Conservation (phyloP, 2,329 filamentous ascomycete species). For the Beauveria brongniartii region DNA sequence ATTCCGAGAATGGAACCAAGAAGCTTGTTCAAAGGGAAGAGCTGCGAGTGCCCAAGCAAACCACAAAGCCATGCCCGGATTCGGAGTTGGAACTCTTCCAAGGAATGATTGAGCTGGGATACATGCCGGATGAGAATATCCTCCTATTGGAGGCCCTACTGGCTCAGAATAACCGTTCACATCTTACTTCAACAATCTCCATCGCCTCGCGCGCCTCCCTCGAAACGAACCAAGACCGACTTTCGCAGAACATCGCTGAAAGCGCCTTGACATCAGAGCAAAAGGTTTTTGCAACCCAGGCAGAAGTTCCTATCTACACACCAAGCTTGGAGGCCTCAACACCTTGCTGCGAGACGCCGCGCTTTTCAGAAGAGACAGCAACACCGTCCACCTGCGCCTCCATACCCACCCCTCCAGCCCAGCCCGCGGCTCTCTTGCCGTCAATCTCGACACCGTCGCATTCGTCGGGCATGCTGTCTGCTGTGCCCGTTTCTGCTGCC, state of each 20-base stretch:
- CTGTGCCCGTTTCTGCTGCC: background rate
- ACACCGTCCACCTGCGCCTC: background rate
- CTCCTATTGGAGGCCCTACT: too few relatives aligned
- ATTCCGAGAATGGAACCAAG: too few relatives aligned
- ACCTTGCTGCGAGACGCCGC: background rate
- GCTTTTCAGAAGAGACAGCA: background rate
- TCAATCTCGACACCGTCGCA: background rate
- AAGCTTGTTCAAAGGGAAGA: too few relatives aligned
- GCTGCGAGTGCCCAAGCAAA: too few relatives aligned
- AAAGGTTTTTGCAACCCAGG: background rate
- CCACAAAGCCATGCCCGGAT: too few relatives aligned
- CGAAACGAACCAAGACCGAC: background rate
- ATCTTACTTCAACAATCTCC: background rate
- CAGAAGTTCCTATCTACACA: background rate
- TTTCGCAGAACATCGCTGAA: background rate
- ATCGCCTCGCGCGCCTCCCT: background rate
- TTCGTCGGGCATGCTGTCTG: background rate
- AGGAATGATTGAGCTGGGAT: background rate
- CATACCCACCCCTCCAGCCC: background rate
- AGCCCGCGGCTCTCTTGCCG: slow-evolving; percentile 7
- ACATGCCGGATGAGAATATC: too few relatives aligned
- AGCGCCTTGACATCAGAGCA: too few relatives aligned
- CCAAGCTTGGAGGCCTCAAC: background rate
- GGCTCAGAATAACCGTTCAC: too few relatives aligned
- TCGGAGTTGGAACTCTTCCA: slow-evolving; percentile 18